These are phyloP conservation scores for Hypericum androsaemum DNA, from an alignment of 345 rosid species.

Conservation along the genomic window DNA sequence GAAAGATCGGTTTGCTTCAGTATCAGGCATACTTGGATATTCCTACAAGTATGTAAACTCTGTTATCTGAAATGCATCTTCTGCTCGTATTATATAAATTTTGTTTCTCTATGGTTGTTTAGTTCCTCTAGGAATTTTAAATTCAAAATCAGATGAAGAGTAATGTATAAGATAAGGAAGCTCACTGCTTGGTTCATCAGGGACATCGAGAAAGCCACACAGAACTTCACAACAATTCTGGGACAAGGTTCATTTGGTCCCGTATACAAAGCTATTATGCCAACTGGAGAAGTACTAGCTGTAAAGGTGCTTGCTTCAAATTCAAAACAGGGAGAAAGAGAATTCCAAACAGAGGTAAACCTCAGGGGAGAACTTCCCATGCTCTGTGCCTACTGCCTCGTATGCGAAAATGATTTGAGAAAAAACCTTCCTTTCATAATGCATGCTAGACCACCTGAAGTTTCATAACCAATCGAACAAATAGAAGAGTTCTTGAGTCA, in stretches of 20 bases:
- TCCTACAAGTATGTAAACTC: slow-evolving; percentile 61
- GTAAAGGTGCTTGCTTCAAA: slow-evolving; percentile 86
- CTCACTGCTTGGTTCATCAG: slow-evolving; percentile 24
- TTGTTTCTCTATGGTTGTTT: not conserved
- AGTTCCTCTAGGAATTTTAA: too few relatives aligned
- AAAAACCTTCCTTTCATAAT: not conserved
- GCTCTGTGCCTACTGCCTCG: not conserved
- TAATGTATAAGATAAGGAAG: not conserved
- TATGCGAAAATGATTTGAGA: not conserved
- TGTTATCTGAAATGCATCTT: not conserved
- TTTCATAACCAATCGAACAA: too few relatives aligned
- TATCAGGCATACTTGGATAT: slow-evolving; percentile 70
- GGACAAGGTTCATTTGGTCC: slow-evolving; percentile 98
- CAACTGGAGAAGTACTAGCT: slow-evolving; percentile 57
- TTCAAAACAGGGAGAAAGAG: slow-evolving; percentile 87
- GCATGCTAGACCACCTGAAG: too few relatives aligned
- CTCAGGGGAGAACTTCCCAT: not conserved
- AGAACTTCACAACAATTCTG: slow-evolving; percentile 61
- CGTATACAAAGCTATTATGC: slow-evolving; percentile 73
- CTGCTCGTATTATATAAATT: not conserved
- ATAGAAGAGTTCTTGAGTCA: too few relatives aligned
- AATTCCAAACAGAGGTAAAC: slow-evolving; percentile 88
- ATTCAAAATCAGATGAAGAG: not conserved
- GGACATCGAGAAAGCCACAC: slow-evolving; percentile 93
- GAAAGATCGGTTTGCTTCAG: slow-evolving; percentile 59